Conservation (phyloP, 108 stramenopile species). For the Cylindrotheca closterium region DNA sequence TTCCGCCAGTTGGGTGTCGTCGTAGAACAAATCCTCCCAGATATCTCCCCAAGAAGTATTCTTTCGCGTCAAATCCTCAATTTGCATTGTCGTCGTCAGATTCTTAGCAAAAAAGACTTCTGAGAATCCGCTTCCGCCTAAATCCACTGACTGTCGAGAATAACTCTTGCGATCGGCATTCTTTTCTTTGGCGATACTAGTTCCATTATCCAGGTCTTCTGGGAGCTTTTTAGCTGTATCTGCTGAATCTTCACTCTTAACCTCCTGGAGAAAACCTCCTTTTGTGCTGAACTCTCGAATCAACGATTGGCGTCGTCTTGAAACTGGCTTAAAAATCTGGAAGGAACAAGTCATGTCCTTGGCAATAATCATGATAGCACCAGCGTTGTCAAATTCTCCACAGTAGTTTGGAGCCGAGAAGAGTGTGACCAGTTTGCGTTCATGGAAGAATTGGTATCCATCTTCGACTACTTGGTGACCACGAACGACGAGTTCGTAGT, state of each 20-base stretch:
- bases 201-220: neutral
- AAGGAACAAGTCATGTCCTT: constrained; percentile 98
- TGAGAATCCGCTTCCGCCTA: neutral
- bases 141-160: neutral
- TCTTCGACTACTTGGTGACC: constrained; percentile 99
- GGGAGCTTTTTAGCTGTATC: neutral
- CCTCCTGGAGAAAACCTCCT: neutral
- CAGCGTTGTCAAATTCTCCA: constrained; percentile 54
- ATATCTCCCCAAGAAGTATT: constrained; percentile 14
- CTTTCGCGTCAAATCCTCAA: constrained; percentile 11
- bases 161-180: constrained; percentile 1
- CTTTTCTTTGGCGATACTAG: neutral
- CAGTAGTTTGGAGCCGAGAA: constrained; percentile 59
- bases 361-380: constrained; percentile 94
- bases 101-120: neutral
- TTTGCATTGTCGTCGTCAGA: neutral
- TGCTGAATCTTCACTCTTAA: too few relatives aligned
- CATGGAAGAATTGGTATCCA: constrained; percentile 99
- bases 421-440: constrained; percentile 94
- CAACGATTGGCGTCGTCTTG: neutral
- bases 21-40: constrained; percentile 15
- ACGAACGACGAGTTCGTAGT: constrained; percentile 96
- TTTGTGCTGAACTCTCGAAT: neutral
- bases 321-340: constrained; percentile 94
- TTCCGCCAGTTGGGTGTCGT: constrained; percentile 7